Percentiles rank a stretch among this genome's conserved stretches.
phyloP scores from a whole-genome alignment of 257 asterid species.

The Coffea canephora region DNA sequence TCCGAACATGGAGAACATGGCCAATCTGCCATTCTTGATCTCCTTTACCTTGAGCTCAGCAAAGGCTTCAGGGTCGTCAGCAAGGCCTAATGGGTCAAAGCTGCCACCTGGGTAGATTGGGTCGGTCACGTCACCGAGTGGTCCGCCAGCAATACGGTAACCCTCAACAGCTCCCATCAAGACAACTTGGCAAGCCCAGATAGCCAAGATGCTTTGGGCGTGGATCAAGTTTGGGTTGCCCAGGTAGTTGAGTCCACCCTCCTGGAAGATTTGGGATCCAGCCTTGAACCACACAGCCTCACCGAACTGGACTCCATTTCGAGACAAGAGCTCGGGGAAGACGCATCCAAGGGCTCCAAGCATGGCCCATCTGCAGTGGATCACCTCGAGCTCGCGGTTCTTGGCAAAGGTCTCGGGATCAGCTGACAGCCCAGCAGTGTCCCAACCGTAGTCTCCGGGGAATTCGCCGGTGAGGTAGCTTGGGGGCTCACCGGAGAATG shows the following conservation, averaged over 20 bases:
- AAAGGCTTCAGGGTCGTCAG: not conserved
- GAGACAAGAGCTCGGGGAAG: not conserved
- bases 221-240: not conserved
- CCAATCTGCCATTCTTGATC: not conserved
- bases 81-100: not conserved
- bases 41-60: not conserved
- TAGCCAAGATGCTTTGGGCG: not conserved
- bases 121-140: not conserved
- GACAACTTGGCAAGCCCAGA: not conserved
- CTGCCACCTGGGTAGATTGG: not conserved
- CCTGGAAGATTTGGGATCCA: not conserved
- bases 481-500: not conserved
- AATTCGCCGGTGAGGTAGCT: not conserved
- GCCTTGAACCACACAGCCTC: slow-evolving; percentile 1
- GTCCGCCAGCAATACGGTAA: not conserved
- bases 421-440: not conserved
- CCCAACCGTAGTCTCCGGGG: not conserved
- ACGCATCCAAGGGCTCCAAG: not conserved
- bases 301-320: not conserved
- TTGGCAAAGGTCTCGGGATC: slow-evolving; percentile 2
- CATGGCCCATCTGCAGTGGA: not conserved
- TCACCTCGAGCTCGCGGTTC: not conserved
- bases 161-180: not conserved
- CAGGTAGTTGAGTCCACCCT: not conserved
- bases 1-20: not conserved